phyloP scores from a whole-genome alignment of 768 basidiomycete genomes.

The Tricholoma furcatifolium region DNA sequence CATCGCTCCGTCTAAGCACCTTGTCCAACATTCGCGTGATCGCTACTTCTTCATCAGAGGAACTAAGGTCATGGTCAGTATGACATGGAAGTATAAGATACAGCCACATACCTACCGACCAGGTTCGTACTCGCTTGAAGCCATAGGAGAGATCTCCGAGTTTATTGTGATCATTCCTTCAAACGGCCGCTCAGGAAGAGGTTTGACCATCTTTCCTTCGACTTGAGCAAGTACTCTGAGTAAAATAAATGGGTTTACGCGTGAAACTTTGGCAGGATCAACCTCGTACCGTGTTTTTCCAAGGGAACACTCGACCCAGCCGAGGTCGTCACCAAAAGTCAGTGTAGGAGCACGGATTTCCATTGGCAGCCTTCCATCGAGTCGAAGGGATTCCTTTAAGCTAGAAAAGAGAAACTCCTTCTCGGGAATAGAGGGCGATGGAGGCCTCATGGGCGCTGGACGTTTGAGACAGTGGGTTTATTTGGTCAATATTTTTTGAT shows the following conservation, averaged over 20 bases:
- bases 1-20: no score
- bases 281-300: constrained; percentile 78
- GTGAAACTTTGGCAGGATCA: neutral
- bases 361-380: constrained; percentile 76
- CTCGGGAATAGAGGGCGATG: constrained; percentile 87
- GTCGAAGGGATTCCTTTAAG: constrained; percentile 73
- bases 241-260: constrained; percentile 1
- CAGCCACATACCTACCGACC: no score
- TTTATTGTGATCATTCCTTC: constrained; percentile 90
- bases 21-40: no score
- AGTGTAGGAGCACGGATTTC: constrained; percentile 67
- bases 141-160: no score
- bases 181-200: constrained; percentile 84
- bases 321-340: constrained; percentile 80
- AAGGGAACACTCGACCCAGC: constrained; percentile 83
- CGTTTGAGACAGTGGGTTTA: constrained; percentile 11
- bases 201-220: constrained; percentile 89
- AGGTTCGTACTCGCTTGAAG: no score
- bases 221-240: constrained; percentile 78
- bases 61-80: no score
- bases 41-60: no score
- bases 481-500: constrained; percentile 13
- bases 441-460: constrained; percentile 54
- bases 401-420: constrained; percentile 80
- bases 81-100: no score